phyloP scores from a whole-genome alignment of 2,329 filamentous ascomycete genomes.

The Pseudofabraea citricarpa region DNA sequence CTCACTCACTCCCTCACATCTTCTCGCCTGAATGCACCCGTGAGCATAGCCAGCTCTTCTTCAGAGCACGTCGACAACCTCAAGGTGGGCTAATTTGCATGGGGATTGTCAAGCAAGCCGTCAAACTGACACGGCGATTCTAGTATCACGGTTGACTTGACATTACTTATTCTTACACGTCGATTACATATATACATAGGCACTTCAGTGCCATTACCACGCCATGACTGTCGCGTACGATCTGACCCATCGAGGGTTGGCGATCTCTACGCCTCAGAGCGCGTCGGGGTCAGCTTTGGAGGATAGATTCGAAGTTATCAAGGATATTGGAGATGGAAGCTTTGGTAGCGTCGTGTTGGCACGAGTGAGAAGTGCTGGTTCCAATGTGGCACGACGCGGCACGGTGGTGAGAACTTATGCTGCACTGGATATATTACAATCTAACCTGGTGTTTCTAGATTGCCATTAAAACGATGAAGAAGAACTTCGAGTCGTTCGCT shows the following conservation, averaged over 20 bases:
- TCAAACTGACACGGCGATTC: too few species aligned
- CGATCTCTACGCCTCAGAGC: constrained; percentile 40
- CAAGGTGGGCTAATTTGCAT: too few species aligned
- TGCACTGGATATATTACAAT: too few species aligned
- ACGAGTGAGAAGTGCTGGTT: constrained; percentile 84
- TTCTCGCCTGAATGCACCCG: constrained; percentile 26
- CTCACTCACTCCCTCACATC: constrained; percentile 3
- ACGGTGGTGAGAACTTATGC: constrained; percentile 74
- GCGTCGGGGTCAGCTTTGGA: constrained; percentile 61
- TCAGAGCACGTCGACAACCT: constrained; percentile 21
- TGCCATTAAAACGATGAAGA: constrained; percentile 99
- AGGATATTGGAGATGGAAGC: constrained; percentile 97
- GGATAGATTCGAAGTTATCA: constrained; percentile 93
- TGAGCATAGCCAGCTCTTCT: constrained; percentile 25
- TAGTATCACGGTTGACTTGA: too few species aligned
- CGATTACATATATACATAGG: neutral
- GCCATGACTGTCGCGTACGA: constrained; percentile 77
- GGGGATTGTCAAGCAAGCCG: too few species aligned
- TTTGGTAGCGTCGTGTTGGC: constrained; percentile 95
- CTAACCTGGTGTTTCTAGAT: constrained; percentile 71
- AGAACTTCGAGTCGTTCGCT: constrained; percentile 89
- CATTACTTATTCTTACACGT: too few species aligned
- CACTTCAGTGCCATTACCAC: constrained; percentile 9
- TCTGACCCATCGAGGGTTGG: constrained; percentile 62
- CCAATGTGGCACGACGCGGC: constrained; percentile 81